Percentiles rank a stretch among this genome's conserved stretches.
Evolutionary conservation across 768 basidiomycete species (phyloP).

Genomic region (Multifurca ochricompacta): DNA sequence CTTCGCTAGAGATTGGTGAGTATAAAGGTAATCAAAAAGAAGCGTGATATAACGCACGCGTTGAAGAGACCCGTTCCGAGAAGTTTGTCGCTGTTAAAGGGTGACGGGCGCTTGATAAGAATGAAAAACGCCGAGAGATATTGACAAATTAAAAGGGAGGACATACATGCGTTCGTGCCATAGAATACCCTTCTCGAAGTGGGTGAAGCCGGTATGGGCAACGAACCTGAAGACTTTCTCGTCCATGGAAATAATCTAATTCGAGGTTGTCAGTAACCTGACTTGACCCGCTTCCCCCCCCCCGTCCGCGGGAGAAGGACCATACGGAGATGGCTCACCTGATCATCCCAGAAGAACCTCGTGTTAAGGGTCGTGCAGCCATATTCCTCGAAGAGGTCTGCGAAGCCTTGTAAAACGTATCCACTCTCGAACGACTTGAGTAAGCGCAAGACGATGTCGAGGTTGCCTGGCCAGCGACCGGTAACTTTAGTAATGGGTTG

Average conservation of each 20-base stretch:
- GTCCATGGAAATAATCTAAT: conserved; percentile 20
- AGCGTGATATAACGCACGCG: conserved; percentile 33
- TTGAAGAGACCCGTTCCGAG: conserved; percentile 52
- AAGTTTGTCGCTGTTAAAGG: conserved; percentile 23
- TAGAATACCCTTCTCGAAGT: conserved; percentile 19
- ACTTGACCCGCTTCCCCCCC: no score
- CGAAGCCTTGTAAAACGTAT: conserved; percentile 26
- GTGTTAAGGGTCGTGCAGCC: conserved; percentile 28
- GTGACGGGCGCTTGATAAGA: background rate
- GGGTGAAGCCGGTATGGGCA: conserved; percentile 17
- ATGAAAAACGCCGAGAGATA: background rate
- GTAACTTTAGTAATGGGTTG: conserved; percentile 24
- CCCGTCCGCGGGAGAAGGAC: background rate
- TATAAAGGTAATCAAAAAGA: conserved; percentile 14
- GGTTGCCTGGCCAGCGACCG: conserved; percentile 29
- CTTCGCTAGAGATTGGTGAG: conserved; percentile 12
- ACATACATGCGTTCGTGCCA: conserved; percentile 22
- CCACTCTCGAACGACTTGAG: conserved; percentile 21
- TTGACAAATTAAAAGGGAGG: background rate
- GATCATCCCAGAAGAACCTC: conserved; percentile 29
- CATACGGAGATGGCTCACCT: conserved; percentile 16
- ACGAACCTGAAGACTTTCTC: conserved; percentile 17
- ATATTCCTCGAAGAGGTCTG: conserved; percentile 25
- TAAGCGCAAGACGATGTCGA: conserved; percentile 26
- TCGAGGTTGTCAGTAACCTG: background rate